Evolutionary conservation across 768 basidiomycete species (phyloP), one percentile per base, ranked within the genome.

Genomic region (Phylloporus sp.): DNA sequence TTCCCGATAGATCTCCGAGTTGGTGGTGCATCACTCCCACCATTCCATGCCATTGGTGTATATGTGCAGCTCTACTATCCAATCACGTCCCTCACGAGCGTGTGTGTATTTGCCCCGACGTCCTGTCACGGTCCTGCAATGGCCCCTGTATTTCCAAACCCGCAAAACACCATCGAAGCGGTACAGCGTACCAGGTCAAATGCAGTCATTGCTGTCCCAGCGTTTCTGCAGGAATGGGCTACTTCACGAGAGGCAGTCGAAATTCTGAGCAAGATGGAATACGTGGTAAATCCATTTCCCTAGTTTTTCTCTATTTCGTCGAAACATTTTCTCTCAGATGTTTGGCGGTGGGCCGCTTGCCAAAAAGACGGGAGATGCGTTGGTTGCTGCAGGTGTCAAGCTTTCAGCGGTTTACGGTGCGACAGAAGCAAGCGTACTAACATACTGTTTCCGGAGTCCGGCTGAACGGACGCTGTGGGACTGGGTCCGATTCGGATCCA

Each of bases 301-400:
- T 45, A 6, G 10, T 20, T 2, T 20, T 38, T 7, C 28, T 29
- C 12, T 11, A 16, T 31, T 23, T 34, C 34, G 15, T 4, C 22
- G 18, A 48, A 16, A 16, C 5, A 20, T n/a, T 10, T 27, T 4
- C 9, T 23, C 12, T 11, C n/a, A 76, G 73, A 31, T 22, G 1
- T 77, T 59, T 52, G 58, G 54, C 0, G 76, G 75, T 22, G 75
- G 74, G 0, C 63, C 74, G 0, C 59, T 77, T 4, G 56, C 75
- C 2, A 53, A 61, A 4, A 69, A 65, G 49, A 57, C 71, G 3
- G 77, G 75, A 0, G 67, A 76, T 27, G 52, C 47, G 5, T 52
- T 77, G n/a, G 61, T 64, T 8, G 51, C 53, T 5, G 58, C 67
- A 0, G 74, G 76, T 0, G 71, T 77, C 6, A 63, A 60, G 11